phyloP scores from a whole-genome alignment of 306 rosid genomes.

The Trichosanthes cucumerina region DNA sequence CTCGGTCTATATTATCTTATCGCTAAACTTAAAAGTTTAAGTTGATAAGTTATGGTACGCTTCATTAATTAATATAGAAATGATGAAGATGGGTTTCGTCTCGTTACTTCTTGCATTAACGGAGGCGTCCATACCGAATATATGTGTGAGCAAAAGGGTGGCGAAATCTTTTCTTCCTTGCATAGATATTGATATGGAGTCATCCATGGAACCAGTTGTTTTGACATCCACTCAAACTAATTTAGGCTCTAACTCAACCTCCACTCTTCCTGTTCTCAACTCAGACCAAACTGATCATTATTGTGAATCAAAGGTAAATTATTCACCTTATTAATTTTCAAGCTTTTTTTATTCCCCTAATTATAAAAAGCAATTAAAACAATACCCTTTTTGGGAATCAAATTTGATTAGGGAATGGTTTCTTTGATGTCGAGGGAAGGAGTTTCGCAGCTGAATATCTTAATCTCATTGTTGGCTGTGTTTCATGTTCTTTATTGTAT shows the following conservation, averaged over 20 bases:
- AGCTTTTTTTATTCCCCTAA: neutral
- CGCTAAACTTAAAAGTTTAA: neutral
- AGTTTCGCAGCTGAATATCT: slow-evolving; percentile 38
- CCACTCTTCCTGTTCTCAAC: neutral
- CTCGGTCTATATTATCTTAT: no score
- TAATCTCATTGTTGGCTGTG: slow-evolving; percentile 50
- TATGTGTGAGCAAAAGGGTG: slow-evolving; percentile 29
- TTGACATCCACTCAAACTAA: slow-evolving; percentile 11
- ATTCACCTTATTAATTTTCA: neutral
- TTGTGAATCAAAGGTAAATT: slow-evolving; percentile 43
- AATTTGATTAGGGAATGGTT: slow-evolving; percentile 39
- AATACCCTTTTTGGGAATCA: neutral
- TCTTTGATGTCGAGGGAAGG: slow-evolving; percentile 45
- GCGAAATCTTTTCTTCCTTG: slow-evolving; percentile 48
- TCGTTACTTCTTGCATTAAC: slow-evolving; percentile 45
- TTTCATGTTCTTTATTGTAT: slow-evolving; percentile 55
- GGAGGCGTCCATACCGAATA: slow-evolving; percentile 44
- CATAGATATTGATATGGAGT: slow-evolving; percentile 7
- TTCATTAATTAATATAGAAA: slow-evolving; percentile 15
- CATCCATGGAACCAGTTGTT: slow-evolving; percentile 3
- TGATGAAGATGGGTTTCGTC: slow-evolving; percentile 50
- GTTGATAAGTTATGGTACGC: neutral
- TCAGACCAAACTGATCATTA: slow-evolving; percentile 13
- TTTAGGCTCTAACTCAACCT: slow-evolving; percentile 5
- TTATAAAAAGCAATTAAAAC: neutral